Evolutionary conservation across 2,329 filamentous ascomycete species (phyloP).

Genomic region (Epicoccum nigrum): DNA sequence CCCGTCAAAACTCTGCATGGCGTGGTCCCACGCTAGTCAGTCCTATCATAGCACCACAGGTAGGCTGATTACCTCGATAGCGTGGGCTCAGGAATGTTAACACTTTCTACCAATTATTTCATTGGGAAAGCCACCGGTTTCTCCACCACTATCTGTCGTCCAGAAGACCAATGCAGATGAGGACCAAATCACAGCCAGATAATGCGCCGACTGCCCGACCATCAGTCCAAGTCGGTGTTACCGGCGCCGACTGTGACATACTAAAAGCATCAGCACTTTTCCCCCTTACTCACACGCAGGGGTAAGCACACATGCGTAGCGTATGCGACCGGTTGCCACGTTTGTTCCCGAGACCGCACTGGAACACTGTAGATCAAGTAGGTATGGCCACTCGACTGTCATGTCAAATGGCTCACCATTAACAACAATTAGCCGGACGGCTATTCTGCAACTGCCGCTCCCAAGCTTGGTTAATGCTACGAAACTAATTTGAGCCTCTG

Average conservation of each 20-base stretch:
- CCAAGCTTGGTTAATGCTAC: no score
- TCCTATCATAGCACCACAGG: neutral
- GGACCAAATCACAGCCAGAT: neutral
- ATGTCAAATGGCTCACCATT: no score
- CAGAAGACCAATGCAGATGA: neutral
- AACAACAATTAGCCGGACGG: no score
- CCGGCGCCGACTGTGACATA: conserved; percentile 32
- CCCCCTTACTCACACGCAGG: neutral
- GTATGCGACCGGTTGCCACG: neutral
- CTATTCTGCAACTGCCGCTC: no score
- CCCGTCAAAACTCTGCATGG: conserved; percentile 16
- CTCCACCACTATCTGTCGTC: neutral
- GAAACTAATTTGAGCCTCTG: no score
- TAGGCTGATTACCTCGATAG: conserved; percentile 2
- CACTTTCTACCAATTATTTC: neutral
- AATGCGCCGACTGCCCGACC: conserved; percentile 14
- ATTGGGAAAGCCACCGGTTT: neutral
- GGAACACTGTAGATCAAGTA: no score
- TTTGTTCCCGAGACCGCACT: no score
- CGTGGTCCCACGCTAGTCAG: neutral
- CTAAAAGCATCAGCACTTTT: conserved; percentile 17
- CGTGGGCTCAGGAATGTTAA: neutral
- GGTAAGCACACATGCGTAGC: no score
- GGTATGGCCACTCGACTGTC: no score
- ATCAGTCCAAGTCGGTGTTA: conserved; percentile 3